Evolutionary conservation across 2,329 filamentous ascomycete genomes (phyloP), one percentile per base, ranked within the genome.

Genomic region (Colletotrichum noveboracense): DNA sequence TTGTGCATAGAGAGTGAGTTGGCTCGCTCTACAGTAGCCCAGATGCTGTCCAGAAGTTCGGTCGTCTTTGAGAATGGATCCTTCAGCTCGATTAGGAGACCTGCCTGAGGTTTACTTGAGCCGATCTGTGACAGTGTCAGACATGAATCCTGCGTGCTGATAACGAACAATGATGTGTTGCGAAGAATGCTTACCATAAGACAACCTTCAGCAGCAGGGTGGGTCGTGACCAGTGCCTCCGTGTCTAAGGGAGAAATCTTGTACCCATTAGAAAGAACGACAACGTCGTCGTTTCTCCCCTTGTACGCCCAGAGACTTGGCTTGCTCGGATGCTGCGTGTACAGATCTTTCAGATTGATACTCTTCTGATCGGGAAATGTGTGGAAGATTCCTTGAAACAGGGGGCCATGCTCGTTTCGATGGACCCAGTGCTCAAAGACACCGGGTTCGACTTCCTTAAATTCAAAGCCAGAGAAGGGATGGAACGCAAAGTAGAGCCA

Each of bases 111-210:
- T 52, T 52, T 52, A 21, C n/a, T 24, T 7, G 43, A 52, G 5
- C 43, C 43, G 12, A 52, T 52, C 43, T 52, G n/a, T 0, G n/a
- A 52, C 6, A 7, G n/a, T 21, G 43, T 52, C 43, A 52, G 43
- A 52, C n/a, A 52, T 14, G 43, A 52, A 52, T 21, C 6, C 43
- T 21, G 2, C n/a, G n/a, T 52, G 43, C n/a, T 21, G n/a, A 48
- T 3, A 2, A 12, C 38, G 0, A 21, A 3, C 18, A 12, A 48
- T 2, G 1, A 18, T 43, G 2, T 43, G 5, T 3, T 12, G 38
- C 9, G 3, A 48, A 7, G 38, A 1, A 2, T 21, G 24, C 24
- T 24, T 52, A 52, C 43, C 43, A 52, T 52, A 6, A 52, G 0
- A 7, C 43, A 52, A 2, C 43, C 43, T 52, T 24, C 43, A 2